Conservation (phyloP, 1,284 basidiomycete species). For the Xerocomus amazonicus region DNA sequence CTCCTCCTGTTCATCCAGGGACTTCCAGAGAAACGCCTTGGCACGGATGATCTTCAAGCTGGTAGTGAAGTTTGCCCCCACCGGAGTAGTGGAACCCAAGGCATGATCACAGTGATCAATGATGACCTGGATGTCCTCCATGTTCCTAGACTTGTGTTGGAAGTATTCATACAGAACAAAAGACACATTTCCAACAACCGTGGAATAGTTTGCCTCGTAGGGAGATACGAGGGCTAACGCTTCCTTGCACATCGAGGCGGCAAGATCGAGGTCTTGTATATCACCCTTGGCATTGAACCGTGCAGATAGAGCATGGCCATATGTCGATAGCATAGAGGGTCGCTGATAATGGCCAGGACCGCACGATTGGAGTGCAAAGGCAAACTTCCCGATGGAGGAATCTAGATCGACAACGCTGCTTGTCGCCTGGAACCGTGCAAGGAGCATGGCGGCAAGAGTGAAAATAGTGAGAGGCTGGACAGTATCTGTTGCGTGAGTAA, state of each 20-base stretch:
- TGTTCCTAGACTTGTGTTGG: slow-evolving; percentile 2
- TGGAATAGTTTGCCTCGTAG: neutral
- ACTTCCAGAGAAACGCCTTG: slow-evolving; percentile 16
- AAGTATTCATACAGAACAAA: slow-evolving; percentile 9
- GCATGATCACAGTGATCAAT: slow-evolving; percentile 22
- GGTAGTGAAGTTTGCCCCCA: slow-evolving; percentile 1
- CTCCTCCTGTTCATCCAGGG: slow-evolving; percentile 10
- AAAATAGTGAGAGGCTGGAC: slow-evolving; percentile 13
- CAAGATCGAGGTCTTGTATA: slow-evolving; percentile 13
- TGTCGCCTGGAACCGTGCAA: slow-evolving; percentile 10
- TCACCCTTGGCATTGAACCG: slow-evolving; percentile 19
- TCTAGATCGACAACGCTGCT: slow-evolving; percentile 16
- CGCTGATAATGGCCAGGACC: slow-evolving; percentile 6
- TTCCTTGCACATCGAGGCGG: slow-evolving; percentile 15
- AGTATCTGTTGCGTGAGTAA: slow-evolving; percentile 10
- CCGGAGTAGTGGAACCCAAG: slow-evolving; percentile 5
- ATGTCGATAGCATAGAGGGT: slow-evolving; percentile 14
- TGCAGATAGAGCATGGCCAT: slow-evolving; percentile 12
- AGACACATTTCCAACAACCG: slow-evolving; percentile 6
- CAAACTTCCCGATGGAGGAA: slow-evolving; percentile 14
- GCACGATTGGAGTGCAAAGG: slow-evolving; percentile 17
- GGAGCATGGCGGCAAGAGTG: slow-evolving; percentile 10
- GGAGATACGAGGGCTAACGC: slow-evolving; percentile 11
- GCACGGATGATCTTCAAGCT: slow-evolving; percentile 18
- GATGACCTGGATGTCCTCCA: slow-evolving; percentile 18